phyloP scores from a whole-genome alignment of 73 alveolate species.

The Stentor coeruleus region DNA sequence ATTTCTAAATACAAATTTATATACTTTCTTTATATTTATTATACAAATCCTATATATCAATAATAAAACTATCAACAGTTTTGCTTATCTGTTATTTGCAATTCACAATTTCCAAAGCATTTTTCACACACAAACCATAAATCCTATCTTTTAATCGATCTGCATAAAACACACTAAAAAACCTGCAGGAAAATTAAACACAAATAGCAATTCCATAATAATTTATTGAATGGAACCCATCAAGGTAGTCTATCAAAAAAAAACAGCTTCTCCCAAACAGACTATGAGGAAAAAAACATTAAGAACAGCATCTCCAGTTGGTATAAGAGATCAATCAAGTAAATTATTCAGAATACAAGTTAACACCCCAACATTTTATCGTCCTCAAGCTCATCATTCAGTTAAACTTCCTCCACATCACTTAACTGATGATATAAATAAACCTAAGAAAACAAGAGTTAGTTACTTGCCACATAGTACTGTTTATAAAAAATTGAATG shows the following conservation, averaged over 20 bases:
- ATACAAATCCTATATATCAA: too few species aligned
- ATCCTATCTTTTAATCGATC: too few species aligned
- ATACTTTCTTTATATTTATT: too few species aligned
- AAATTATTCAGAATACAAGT: background rate
- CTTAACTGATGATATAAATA: background rate
- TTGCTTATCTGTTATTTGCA: too few species aligned
- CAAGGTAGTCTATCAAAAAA: background rate
- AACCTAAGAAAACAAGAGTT: background rate
- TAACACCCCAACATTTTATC: background rate
- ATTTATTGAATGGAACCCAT: background rate
- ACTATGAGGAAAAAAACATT: background rate
- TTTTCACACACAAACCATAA: too few species aligned
- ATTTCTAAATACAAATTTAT: too few species aligned
- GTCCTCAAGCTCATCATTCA: background rate
- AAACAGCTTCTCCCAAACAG: background rate
- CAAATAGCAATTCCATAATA: too few species aligned
- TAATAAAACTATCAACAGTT: too few species aligned
- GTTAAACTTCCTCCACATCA: background rate
- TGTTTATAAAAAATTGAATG: background rate
- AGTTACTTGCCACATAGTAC: slow-evolving; percentile 1
- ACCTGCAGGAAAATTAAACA: too few species aligned
- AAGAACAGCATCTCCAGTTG: background rate
- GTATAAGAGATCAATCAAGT: background rate
- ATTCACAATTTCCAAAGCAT: too few species aligned
- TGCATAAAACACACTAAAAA: too few species aligned